Percentiles rank a stretch among this genome's conserved stretches.
Conservation (phyloP, 345 rosid species). For the Brassica juncea region DNA sequence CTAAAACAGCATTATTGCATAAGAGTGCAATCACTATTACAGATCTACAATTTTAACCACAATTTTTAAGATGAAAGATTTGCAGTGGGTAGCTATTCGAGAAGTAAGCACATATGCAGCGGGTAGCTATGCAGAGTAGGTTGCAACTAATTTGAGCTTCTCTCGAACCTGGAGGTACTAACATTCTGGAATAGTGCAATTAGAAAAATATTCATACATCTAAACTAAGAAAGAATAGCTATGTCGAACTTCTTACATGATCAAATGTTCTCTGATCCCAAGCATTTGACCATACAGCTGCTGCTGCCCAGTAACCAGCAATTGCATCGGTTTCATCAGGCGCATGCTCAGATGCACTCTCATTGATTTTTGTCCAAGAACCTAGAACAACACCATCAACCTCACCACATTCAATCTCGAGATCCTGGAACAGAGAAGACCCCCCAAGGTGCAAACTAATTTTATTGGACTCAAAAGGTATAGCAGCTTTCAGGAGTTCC, state of each 20-base stretch:
- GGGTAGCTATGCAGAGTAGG: background rate
- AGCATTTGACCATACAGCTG: slow-evolving; percentile 84
- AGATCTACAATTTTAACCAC: slow-evolving; percentile 10
- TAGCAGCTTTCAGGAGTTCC: slow-evolving; percentile 40
- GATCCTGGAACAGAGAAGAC: slow-evolving; percentile 45
- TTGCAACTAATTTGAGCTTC: slow-evolving; percentile 25
- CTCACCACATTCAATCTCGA: slow-evolving; percentile 82
- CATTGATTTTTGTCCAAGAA: slow-evolving; percentile 70
- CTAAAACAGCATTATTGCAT: slow-evolving; percentile 2
- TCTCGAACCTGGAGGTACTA: slow-evolving; percentile 8
- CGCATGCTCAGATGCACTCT: slow-evolving; percentile 49
- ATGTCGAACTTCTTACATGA: slow-evolving; percentile 60
- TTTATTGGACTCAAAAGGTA: slow-evolving; percentile 46
- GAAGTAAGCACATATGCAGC: background rate
- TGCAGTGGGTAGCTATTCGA: background rate
- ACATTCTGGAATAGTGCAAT: slow-evolving; percentile 24
- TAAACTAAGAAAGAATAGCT: slow-evolving; percentile 4
- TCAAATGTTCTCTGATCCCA: slow-evolving; percentile 96
- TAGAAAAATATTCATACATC: slow-evolving; percentile 11
- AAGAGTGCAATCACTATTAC: slow-evolving; percentile 11
- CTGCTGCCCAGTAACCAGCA: slow-evolving; percentile 95
- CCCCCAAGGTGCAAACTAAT: slow-evolving; percentile 53
- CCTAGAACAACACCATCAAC: slow-evolving; percentile 95
- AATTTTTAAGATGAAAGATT: background rate
- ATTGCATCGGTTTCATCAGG: slow-evolving; percentile 58